phyloP scores from a whole-genome alignment of 192 early-diverging fungal genomes.

The Physocladia obscura region DNA sequence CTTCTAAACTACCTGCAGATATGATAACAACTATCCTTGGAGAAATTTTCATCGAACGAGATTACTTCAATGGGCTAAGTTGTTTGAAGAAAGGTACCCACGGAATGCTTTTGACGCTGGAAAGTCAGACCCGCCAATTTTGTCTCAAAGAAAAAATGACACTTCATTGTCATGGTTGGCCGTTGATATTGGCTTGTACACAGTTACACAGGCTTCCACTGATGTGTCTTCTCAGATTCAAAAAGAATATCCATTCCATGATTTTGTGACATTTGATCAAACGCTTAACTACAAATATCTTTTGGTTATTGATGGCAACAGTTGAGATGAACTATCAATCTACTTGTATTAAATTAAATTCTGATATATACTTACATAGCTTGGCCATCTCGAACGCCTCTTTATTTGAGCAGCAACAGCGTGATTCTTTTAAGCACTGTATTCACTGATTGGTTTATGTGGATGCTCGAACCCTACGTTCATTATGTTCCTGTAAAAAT shows the following conservation, averaged over 20 bases:
- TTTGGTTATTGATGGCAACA: constrained; percentile 19
- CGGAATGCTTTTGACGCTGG: neutral
- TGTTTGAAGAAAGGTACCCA: neutral
- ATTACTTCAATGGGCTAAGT: constrained; percentile 6
- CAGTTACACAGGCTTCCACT: neutral
- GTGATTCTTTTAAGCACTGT: constrained; percentile 1
- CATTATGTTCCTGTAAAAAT: constrained; percentile 19
- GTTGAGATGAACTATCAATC: neutral
- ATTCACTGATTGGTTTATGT: constrained; percentile 8
- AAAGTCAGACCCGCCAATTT: neutral
- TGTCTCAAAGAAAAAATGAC: neutral
- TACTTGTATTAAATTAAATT: neutral
- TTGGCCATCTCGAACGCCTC: neutral
- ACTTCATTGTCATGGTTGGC: constrained; percentile 9
- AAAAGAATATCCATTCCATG: constrained; percentile 4
- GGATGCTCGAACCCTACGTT: constrained; percentile 7
- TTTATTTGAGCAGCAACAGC: constrained; percentile 4
- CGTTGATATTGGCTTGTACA: neutral
- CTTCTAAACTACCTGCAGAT: neutral
- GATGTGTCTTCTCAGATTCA: neutral
- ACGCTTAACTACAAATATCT: constrained; percentile 27
- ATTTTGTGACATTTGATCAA: constrained; percentile 14
- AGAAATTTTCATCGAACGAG: neutral
- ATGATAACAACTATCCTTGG: neutral
- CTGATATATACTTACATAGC: no score